Conservation (phyloP, 768 basidiomycete species). For the Boletales sp. region DNA sequence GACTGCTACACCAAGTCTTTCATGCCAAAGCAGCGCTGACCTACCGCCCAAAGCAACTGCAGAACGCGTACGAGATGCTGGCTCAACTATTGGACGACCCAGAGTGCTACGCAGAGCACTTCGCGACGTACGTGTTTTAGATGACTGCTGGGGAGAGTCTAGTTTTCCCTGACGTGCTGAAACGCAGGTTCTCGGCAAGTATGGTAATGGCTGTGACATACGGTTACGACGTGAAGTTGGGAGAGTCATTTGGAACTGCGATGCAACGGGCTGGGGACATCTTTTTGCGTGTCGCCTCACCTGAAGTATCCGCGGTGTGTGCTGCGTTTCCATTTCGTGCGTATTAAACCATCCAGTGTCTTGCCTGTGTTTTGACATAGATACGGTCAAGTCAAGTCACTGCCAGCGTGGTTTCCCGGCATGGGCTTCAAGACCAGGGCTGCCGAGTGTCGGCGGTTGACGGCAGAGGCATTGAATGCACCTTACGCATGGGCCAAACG, state of each 20-base stretch:
- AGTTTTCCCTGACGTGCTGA: not conserved
- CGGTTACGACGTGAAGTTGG: slow-evolving; percentile 7
- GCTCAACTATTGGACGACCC: slow-evolving; percentile 7
- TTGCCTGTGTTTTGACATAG: not conserved
- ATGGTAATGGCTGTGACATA: slow-evolving; percentile 18
- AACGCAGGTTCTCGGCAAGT: slow-evolving; percentile 1
- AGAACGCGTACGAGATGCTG: slow-evolving; percentile 10
- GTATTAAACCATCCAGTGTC: not conserved
- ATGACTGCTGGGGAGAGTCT: too few species aligned
- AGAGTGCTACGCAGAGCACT: slow-evolving; percentile 2
- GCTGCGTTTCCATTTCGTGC: slow-evolving; percentile 12
- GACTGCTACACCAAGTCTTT: slow-evolving; percentile 18
- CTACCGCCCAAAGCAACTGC: slow-evolving; percentile 15
- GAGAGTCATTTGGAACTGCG: slow-evolving; percentile 2
- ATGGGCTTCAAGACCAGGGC: slow-evolving; percentile 20
- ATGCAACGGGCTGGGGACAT: slow-evolving; percentile 10
- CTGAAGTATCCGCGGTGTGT: slow-evolving; percentile 2
- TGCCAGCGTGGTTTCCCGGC: slow-evolving; percentile 27
- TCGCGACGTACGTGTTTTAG: slow-evolving; percentile 7
- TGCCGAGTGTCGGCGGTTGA: slow-evolving; percentile 5
- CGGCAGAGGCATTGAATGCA: slow-evolving; percentile 5
- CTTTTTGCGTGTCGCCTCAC: not conserved
- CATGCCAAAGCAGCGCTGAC: slow-evolving; percentile 5
- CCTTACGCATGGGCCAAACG: slow-evolving; percentile 11
- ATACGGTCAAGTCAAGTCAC: slow-evolving; percentile 9